phyloP scores from a whole-genome alignment of 176 grass and related monocot genomes.

The Melocanna baccifera region DNA sequence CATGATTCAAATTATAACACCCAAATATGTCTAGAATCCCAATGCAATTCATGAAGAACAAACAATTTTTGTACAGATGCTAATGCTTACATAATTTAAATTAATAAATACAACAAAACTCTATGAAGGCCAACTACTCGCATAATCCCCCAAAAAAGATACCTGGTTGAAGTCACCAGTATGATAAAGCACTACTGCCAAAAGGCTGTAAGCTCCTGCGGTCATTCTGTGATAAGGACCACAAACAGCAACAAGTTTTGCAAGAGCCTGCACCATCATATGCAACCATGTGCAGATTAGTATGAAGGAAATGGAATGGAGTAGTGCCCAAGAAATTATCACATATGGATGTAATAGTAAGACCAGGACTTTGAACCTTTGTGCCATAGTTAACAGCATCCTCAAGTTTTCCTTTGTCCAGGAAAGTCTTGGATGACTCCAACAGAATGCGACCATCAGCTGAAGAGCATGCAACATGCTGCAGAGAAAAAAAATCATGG shows the following conservation, averaged over 20 bases:
- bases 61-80: conserved; percentile 17
- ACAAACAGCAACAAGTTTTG: conserved; percentile 98
- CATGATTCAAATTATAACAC: background rate
- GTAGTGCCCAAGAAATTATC: conserved; percentile 1
- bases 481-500: conserved; percentile 26
- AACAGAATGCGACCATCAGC: conserved; percentile 88
- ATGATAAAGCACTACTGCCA: conserved; percentile 98
- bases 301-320: background rate
- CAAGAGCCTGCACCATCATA: conserved; percentile 65
- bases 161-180: conserved; percentile 99
- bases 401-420: conserved; percentile 98
- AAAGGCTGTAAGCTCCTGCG: conserved; percentile 95
- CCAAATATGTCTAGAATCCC: background rate
- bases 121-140: background rate
- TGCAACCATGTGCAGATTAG: conserved; percentile 14
- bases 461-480: conserved; percentile 97
- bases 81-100: background rate
- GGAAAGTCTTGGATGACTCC: conserved; percentile 97
- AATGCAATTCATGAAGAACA: conserved; percentile 21
- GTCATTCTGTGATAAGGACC: conserved; percentile 99
- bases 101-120: background rate
- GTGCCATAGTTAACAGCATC: conserved; percentile 94
- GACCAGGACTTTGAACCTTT: conserved; percentile 50
- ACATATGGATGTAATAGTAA: conserved; percentile 17
- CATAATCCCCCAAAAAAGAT: conserved; percentile 29